Base-by-base conservation (phyloP, 805 yeast species). In the Alloascoidea hylecoeti region DNA sequence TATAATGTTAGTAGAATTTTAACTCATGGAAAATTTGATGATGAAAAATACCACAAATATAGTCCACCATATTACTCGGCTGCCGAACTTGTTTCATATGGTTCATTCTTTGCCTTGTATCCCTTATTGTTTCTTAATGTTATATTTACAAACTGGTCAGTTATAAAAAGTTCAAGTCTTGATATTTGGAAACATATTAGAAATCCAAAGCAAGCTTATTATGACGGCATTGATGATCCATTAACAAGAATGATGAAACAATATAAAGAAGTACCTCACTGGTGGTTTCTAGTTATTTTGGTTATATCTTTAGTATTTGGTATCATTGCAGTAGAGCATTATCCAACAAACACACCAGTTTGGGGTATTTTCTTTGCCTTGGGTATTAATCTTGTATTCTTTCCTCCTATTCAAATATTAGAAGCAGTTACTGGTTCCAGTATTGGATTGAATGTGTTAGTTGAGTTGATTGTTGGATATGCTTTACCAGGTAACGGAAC, bases 41-140 rank as follows among this genome's bases (percentile, higher is more conserved):
- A 56, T 35, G 49, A 43, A 3, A 68, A 63, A 45, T 73, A 72
- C 50, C 50, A 58, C 39, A 41, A 57, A 28, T 64, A 69, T 44
- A 74, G 77, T 1, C 78, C 77, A 4, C 78, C 79, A 5, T 73
- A 66, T 49, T 71, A 68, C 49, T 49, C 69, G 27, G 78, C 78
- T 3, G 78, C 74, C 0, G 65, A 64, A 48, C 55, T 72, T 44
- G 70, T 70, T 3, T 44, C 58, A 6, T 68, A 71, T 45, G 77
- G 78, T 2, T 69, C 76, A 2, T 61, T 57, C 45, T 71, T 70
- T 47, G 64, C 67, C 27, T 49, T 66, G 35, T 70, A 70, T 46
- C 72, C 78, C 2, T 66, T 67, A 48, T 67, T 70, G n/a, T 62
- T 72, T 18, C 47, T 69, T 3, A 70, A 70, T 42, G 62, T 69